Percentiles rank a stretch among this genome's conserved stretches.
These are phyloP conservation scores for Candida xyloterini DNA, from an alignment of 805 yeast species.

Conservation along the genomic window DNA sequence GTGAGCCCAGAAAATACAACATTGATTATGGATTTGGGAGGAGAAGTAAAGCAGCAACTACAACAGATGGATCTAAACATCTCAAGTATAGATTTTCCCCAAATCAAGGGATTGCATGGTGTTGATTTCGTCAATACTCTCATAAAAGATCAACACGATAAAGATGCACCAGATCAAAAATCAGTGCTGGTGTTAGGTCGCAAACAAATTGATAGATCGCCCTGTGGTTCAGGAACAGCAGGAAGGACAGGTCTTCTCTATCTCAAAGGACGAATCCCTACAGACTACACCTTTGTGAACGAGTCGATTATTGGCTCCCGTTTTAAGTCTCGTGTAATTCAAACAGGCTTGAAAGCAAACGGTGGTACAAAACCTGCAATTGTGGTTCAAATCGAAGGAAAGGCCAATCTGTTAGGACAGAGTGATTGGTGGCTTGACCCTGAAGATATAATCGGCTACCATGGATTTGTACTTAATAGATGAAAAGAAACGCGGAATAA, in stretches of 20 bases:
- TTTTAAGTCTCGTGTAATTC: conserved; percentile 19
- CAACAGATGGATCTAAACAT: conserved; percentile 13
- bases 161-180: conserved; percentile 14
- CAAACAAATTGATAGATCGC: conserved; percentile 29
- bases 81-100: conserved; percentile 23
- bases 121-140: conserved; percentile 17
- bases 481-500: conserved; percentile 3
- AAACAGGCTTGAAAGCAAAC: conserved; percentile 19
- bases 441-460: conserved; percentile 20
- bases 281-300: conserved; percentile 16
- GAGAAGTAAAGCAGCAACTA: conserved; percentile 19
- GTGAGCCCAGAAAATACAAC: conserved; percentile 22
- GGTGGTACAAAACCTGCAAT: conserved; percentile 21
- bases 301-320: conserved; percentile 28
- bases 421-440: conserved; percentile 24
- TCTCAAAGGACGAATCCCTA: conserved; percentile 12
- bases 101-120: conserved; percentile 23
- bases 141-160: conserved; percentile 12
- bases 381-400: conserved; percentile 25
- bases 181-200: conserved; percentile 25
- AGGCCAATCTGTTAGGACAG: conserved; percentile 24
- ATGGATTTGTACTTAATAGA: conserved; percentile 23
- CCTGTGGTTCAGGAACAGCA: conserved; percentile 31
- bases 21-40: conserved; percentile 18
- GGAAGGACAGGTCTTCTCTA: conserved; percentile 25